phyloP scores from a whole-genome alignment of 768 basidiomycete genomes.

The Pleurotus platypus region DNA sequence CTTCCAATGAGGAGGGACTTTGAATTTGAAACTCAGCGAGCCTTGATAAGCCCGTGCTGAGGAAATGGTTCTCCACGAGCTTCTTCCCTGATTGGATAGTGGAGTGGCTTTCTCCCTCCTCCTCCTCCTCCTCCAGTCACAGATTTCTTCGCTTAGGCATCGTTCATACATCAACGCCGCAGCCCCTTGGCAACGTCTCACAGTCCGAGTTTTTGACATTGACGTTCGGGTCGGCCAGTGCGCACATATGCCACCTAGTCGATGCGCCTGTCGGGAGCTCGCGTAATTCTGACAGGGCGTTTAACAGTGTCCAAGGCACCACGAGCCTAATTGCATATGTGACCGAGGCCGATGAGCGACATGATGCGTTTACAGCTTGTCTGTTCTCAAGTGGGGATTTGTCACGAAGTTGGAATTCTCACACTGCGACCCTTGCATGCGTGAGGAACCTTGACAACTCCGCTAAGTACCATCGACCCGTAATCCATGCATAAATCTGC shows the following conservation, averaged over 20 bases:
- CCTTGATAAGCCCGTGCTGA: not conserved
- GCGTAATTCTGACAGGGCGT: not conserved
- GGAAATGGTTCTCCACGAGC: not conserved
- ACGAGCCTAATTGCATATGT: not conserved
- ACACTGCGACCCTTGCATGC: not conserved
- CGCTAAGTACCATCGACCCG: not conserved
- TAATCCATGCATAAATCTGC: not conserved
- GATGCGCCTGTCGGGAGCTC: too few relatives aligned
- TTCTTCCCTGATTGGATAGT: not conserved
- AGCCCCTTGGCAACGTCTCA: not conserved
- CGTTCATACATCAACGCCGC: too few relatives aligned
- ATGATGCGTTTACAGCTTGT: not conserved
- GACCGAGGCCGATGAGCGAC: constrained; percentile 3
- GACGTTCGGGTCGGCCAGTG: not conserved
- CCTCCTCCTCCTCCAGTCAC: too few relatives aligned
- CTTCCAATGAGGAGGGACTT: not conserved
- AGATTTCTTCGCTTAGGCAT: too few relatives aligned
- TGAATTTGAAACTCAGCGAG: not conserved
- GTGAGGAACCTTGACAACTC: not conserved
- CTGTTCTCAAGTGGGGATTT: not conserved
- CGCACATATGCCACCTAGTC: too few relatives aligned
- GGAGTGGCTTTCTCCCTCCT: not conserved
- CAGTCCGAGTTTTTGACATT: constrained; percentile 1
- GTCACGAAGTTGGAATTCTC: not conserved
- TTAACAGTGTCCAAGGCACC: too few relatives aligned